Evolutionary conservation across 257 asterid genomes (phyloP).

Genomic region (Phtheirospermum japonicum): DNA sequence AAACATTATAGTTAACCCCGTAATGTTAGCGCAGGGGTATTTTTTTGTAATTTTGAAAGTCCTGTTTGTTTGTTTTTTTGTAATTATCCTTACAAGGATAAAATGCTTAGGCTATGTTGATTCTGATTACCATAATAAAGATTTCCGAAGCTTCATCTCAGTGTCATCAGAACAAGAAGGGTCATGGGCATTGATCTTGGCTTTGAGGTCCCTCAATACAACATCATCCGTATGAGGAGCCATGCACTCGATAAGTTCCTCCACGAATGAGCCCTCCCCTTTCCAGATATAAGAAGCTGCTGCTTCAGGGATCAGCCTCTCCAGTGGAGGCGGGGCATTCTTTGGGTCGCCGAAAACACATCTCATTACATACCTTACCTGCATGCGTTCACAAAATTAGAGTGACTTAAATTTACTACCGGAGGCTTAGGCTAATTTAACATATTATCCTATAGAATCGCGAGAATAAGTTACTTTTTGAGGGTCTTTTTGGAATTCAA

Average conservation of each 20-base stretch:
- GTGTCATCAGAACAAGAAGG: slow-evolving; percentile 72
- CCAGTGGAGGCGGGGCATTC: slow-evolving; percentile 92
- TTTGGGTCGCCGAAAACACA: slow-evolving; percentile 92
- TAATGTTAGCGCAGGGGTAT: too few relatives aligned
- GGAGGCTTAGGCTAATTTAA: too few relatives aligned
- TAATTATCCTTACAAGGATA: too few relatives aligned
- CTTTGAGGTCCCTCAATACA: slow-evolving; percentile 63
- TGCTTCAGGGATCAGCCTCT: slow-evolving; percentile 74
- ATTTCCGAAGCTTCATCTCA: slow-evolving; percentile 61
- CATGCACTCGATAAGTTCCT: slow-evolving; percentile 74
- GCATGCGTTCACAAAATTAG: slow-evolving; percentile 25
- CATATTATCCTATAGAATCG: too few relatives aligned
- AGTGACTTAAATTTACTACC: too few relatives aligned
- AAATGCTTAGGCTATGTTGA: slow-evolving; percentile 9
- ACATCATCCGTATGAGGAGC: slow-evolving; percentile 84
- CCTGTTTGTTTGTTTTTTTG: too few relatives aligned
- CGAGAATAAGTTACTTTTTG: not conserved
- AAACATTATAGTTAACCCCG: too few relatives aligned
- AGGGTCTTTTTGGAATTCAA: slow-evolving; percentile 15
- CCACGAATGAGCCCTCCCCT: slow-evolving; percentile 90
- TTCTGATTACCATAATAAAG: slow-evolving; percentile 76
- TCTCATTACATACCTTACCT: slow-evolving; percentile 98
- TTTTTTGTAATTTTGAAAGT: too few relatives aligned
- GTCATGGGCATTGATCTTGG: slow-evolving; percentile 72
- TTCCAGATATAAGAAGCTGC: slow-evolving; percentile 79